phyloP scores from a whole-genome alignment of 805 yeast genomes.

The Suhomyces sp. region DNA sequence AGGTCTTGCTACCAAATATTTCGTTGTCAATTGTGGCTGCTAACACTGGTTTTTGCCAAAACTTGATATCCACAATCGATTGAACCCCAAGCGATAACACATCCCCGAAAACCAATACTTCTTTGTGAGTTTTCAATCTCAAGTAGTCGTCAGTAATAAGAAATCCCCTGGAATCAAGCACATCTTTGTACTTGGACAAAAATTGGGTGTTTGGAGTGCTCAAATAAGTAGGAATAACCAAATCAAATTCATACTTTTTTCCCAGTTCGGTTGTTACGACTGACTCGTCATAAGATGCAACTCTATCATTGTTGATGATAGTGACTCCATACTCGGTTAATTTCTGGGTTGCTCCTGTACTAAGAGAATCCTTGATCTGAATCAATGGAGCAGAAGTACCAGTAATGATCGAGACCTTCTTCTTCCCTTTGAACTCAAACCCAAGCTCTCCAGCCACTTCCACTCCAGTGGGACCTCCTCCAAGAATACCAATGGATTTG shows the following conservation, averaged over 20 bases:
- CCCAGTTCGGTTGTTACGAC: neutral
- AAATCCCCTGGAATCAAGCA: slow-evolving; percentile 28
- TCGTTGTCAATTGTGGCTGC: slow-evolving; percentile 12
- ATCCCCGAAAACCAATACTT: slow-evolving; percentile 39
- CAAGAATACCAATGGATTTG: slow-evolving; percentile 34
- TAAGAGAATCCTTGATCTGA: slow-evolving; percentile 14
- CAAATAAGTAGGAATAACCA: slow-evolving; percentile 27
- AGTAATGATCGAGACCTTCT: slow-evolving; percentile 27
- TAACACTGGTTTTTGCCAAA: slow-evolving; percentile 20
- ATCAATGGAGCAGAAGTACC: slow-evolving; percentile 20
- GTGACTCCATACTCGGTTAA: slow-evolving; percentile 20
- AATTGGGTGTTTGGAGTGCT: slow-evolving; percentile 34
- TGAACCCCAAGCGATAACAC: slow-evolving; percentile 22
- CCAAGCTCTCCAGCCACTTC: slow-evolving; percentile 41
- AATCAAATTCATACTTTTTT: slow-evolving; percentile 22
- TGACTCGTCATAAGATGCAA: neutral
- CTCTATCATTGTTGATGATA: slow-evolving; percentile 21
- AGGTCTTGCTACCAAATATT: slow-evolving; percentile 13
- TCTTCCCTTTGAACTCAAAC: slow-evolving; percentile 12
- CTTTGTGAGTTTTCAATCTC: slow-evolving; percentile 20
- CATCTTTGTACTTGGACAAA: slow-evolving; percentile 17
- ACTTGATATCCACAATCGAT: slow-evolving; percentile 26
- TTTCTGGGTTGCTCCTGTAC: slow-evolving; percentile 14
- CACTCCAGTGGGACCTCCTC: slow-evolving; percentile 36
- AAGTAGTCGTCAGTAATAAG: slow-evolving; percentile 28